phyloP scores from a whole-genome alignment of 495 filamentous ascomycete genomes.

The Parachaetomium inaequale region DNA sequence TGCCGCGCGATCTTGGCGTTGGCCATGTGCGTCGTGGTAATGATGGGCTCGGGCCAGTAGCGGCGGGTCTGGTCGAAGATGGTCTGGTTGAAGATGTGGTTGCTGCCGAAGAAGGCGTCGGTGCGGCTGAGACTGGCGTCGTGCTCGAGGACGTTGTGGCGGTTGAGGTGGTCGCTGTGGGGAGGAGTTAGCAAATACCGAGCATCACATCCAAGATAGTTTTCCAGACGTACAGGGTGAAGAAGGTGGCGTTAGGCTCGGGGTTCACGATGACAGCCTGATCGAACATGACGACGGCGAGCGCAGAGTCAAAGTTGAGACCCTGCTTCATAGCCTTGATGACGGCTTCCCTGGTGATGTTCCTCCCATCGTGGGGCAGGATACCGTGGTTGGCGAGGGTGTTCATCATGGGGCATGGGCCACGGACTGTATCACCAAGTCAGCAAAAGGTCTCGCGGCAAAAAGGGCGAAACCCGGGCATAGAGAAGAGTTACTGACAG shows the following conservation, averaged over 20 bases:
- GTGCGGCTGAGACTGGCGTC: constrained; percentile 3
- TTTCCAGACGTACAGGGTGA: not conserved
- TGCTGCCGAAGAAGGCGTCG: not conserved
- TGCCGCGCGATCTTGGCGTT: constrained; percentile 3
- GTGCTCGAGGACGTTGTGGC: constrained; percentile 3
- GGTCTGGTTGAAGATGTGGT: constrained; percentile 4
- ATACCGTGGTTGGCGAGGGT: constrained; percentile 10
- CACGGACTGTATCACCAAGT: not conserved
- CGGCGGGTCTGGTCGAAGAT: constrained; percentile 6
- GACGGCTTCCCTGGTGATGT: constrained; percentile 1
- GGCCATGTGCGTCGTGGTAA: not conserved
- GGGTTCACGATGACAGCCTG: not conserved
- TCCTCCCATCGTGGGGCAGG: not conserved
- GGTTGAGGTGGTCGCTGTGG: constrained; percentile 4
- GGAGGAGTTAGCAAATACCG: not conserved
- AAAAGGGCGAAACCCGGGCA: not conserved
- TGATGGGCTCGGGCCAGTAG: constrained; percentile 3
- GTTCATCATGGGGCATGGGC: constrained; percentile 13
- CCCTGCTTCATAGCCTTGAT: constrained; percentile 6
- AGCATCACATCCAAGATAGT: not conserved
- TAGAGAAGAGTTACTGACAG: not conserved
- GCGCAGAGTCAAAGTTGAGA: constrained; percentile 5
- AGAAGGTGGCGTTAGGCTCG: not conserved
- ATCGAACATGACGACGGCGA: constrained; percentile 9
- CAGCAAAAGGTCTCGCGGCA: not conserved